These are phyloP conservation scores for Nissolia schottii DNA, from an alignment of 306 rosid genomes.

Conservation along the genomic window DNA sequence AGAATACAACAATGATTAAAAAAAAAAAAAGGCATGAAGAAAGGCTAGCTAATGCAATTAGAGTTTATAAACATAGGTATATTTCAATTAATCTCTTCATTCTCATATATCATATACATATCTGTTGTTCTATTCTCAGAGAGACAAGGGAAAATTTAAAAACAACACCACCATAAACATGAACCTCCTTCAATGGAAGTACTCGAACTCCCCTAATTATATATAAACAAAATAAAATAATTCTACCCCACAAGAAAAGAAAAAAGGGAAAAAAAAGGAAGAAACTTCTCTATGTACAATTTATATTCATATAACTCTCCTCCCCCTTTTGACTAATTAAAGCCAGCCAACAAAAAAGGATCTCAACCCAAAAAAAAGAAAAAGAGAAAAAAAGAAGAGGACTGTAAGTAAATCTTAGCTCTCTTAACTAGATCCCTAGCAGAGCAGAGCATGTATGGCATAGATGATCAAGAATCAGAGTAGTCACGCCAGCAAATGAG, in stretches of 20 bases:
- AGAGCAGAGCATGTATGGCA: too few species aligned
- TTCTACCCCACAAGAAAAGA: slow-evolving; percentile 9
- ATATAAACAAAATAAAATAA: background rate
- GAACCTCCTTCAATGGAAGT: slow-evolving; percentile 3
- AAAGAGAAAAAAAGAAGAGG: background rate
- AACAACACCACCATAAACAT: background rate
- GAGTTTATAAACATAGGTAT: background rate
- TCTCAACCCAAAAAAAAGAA: too few species aligned
- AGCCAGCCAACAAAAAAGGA: background rate
- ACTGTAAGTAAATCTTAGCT: too few species aligned
- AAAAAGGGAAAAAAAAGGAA: slow-evolving; percentile 12
- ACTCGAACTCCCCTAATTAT: background rate
- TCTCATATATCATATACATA: background rate
- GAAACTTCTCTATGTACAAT: slow-evolving; percentile 24
- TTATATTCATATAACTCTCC: background rate
- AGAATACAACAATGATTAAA: too few species aligned
- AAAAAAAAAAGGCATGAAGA: background rate
- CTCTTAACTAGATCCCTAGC: background rate
- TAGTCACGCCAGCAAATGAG: slow-evolving; percentile 68
- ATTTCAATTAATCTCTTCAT: background rate
- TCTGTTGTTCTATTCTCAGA: slow-evolving; percentile 1
- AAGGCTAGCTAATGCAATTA: background rate
- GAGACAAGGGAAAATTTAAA: background rate
- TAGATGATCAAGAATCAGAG: slow-evolving; percentile 33
- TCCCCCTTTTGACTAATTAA: background rate